Evolutionary conservation across 2,329 filamentous ascomycete species (phyloP).

Genomic region (Monosporascus sp.): DNA sequence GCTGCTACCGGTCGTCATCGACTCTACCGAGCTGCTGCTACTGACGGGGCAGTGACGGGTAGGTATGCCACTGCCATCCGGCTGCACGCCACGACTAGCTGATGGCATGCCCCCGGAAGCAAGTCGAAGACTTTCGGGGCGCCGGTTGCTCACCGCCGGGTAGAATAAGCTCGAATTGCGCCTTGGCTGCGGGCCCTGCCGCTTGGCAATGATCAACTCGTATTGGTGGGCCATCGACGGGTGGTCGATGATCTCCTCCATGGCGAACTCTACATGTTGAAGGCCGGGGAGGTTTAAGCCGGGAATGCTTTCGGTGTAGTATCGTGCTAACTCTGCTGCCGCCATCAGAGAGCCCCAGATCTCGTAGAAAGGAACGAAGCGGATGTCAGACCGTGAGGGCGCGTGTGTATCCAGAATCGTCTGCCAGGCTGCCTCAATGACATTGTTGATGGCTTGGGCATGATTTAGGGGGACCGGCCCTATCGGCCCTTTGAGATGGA

Average conservation of each 20-base stretch:
- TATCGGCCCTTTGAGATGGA: conserved; percentile 14
- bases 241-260: conserved; percentile 45
- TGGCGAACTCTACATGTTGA: conserved; percentile 30
- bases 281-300: conserved; percentile 31
- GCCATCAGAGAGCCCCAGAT: conserved; percentile 46
- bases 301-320: conserved; percentile 38
- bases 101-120: too few relatives aligned
- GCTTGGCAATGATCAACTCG: conserved; percentile 31
- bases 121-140: neutral
- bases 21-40: conserved; percentile 22
- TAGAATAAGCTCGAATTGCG: conserved; percentile 14
- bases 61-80: neutral
- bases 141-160: neutral
- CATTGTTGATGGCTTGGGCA: conserved; percentile 33
- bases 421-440: conserved; percentile 41
- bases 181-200: conserved; percentile 14
- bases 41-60: neutral
- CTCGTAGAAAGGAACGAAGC: conserved; percentile 45
- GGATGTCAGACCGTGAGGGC: conserved; percentile 36
- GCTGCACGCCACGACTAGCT: too few relatives aligned
- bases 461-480: conserved; percentile 34
- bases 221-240: conserved; percentile 46
- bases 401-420: conserved; percentile 35
- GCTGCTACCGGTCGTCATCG: conserved; percentile 23
- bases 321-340: conserved; percentile 40